Conservation (phyloP, 23 red algal genomes). For the Agarophyton chilense region DNA sequence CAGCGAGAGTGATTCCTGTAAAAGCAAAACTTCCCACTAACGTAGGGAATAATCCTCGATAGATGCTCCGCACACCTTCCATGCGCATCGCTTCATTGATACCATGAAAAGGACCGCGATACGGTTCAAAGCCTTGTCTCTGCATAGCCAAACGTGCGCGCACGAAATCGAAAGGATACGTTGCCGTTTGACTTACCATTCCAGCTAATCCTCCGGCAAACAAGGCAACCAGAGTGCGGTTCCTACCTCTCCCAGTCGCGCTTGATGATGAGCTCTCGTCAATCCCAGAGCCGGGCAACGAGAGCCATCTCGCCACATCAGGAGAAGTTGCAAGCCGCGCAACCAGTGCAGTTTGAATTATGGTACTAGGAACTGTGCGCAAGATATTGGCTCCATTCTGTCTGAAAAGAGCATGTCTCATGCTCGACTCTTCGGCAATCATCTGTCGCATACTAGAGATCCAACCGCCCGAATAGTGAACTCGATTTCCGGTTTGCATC, state of each 20-base stretch:
- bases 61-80: conserved; percentile 69
- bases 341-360: conserved; percentile 82
- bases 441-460: conserved; percentile 66
- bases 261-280: neutral
- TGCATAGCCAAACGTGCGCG: conserved; percentile 85
- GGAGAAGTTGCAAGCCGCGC: conserved; percentile 16
- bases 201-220: conserved; percentile 72
- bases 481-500: conserved; percentile 55
- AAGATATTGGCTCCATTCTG: conserved; percentile 95
- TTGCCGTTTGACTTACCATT: conserved; percentile 66
- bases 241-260: neutral
- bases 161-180: conserved; percentile 85
- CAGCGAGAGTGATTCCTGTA: conserved; percentile 85
- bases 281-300: neutral
- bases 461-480: conserved; percentile 38
- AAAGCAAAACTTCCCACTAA: conserved; percentile 87
- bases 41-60: conserved; percentile 83
- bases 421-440: conserved; percentile 68
- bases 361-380: conserved; percentile 86
- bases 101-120: conserved; percentile 82
- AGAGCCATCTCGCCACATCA: conserved; percentile 3
- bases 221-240: conserved; percentile 31
- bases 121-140: conserved; percentile 62
- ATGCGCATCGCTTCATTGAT: conserved; percentile 45
- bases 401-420: conserved; percentile 68